Evolutionary conservation across 78 protist species (phyloP).

Genomic region (Thecamonas trahens): DNA sequence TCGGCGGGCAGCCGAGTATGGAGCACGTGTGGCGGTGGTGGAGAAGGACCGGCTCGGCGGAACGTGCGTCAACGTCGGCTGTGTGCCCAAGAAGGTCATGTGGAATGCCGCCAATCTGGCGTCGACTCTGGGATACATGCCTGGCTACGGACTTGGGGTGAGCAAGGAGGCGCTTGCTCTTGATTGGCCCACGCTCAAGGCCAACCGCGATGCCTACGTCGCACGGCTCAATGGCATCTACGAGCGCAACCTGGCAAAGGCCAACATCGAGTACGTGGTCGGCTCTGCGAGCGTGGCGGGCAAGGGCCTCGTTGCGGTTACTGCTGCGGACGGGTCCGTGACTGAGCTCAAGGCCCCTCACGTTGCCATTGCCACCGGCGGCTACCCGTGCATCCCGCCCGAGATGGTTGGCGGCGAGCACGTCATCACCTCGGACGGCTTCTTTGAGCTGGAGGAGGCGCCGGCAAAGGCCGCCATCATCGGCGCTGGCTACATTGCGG

Average conservation of each 20-base stretch:
- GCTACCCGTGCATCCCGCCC: conserved; percentile 49
- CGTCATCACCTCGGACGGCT: conserved; percentile 62
- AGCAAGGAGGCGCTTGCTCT: conserved; percentile 26
- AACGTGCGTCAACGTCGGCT: conserved; percentile 81
- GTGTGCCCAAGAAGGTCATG: conserved; percentile 93
- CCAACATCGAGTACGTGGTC: conserved; percentile 1
- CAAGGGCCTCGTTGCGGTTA: too few relatives aligned
- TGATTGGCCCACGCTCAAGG: conserved; percentile 44
- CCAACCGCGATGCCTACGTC: conserved; percentile 64
- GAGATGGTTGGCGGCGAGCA: conserved; percentile 56
- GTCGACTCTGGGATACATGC: conserved; percentile 16
- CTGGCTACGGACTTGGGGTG: neutral
- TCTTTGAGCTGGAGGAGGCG: conserved; percentile 55
- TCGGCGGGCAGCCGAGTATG: conserved; percentile 68
- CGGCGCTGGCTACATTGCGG: conserved; percentile 81
- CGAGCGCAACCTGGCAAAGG: conserved; percentile 30
- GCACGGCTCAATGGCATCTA: conserved; percentile 72
- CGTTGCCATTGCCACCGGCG: conserved; percentile 76
- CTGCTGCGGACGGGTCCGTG: too few relatives aligned
- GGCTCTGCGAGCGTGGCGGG: too few relatives aligned
- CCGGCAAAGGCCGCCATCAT: conserved; percentile 39
- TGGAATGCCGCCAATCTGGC: conserved; percentile 45
- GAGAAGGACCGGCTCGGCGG: conserved; percentile 62
- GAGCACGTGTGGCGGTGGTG: conserved; percentile 30
- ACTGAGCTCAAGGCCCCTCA: conserved; percentile 64